Evolutionary conservation across 768 basidiomycete species (phyloP), one percentile per base, ranked within the genome.

Genomic region (Exidia glandulosa): DNA sequence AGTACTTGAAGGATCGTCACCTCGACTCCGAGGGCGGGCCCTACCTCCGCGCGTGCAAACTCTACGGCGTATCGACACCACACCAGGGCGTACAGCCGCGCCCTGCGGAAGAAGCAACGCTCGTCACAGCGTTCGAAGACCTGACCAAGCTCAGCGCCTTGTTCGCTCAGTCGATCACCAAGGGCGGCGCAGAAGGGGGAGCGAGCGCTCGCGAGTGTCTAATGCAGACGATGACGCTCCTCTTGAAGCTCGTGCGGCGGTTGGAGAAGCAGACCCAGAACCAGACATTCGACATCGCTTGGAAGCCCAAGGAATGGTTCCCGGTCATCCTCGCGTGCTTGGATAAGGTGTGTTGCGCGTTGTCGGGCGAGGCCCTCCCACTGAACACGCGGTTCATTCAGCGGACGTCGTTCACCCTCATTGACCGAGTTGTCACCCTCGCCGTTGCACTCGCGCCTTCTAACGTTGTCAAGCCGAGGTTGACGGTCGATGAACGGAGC

Each of bases 281-380:
- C 63, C 69, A 2, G 62, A 77, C 1, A n/a, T 65, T 74, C 3
- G 59, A 59, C 19, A 60, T 87, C 3, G 58, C 70, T 1, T 92
- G 90, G 90, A 69, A 83, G 48, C 83, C 89, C 3, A 66, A 71
- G 0, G 66, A 71, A 30, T 96, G 93, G 93, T 70, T 88, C 5
- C 65, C 75, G 2, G 69, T 70, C 6, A 63, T 90, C 52, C 73
- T 92, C 4, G 66, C 74, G 12, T 77, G 72, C 33, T 69, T 91
- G 45, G 76, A 83, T 57, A 71, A 79, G 58, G 81, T 85, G 74
- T 82, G 57, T 61, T 34, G 32, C 33, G 29, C 36, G 9, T 19
- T 57, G 23, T 19, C 56, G 12, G 14, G 23, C 32, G 13, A 61
- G 56, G 34, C 45, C 57, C 12, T n/a, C n/a, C n/a, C 41, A 57